Evolutionary conservation across 129 eudicot genomes (phyloP).

Genomic region (Flaveria trinervia): DNA sequence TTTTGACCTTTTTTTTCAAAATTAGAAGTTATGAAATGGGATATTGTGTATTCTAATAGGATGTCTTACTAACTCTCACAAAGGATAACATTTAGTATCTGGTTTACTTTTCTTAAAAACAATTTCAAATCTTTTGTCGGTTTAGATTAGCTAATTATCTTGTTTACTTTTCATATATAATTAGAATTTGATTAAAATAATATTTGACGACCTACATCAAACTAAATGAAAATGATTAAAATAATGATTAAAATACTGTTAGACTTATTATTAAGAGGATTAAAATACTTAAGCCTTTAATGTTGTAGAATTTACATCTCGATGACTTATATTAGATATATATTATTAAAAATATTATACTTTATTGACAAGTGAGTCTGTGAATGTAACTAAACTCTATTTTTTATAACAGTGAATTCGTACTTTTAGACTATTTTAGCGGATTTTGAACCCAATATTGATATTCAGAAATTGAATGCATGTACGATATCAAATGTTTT

Average conservation of each 20-base stretch:
- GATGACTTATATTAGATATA: no score
- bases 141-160: not conserved
- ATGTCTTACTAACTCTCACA: slow-evolving; percentile 23
- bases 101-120: not conserved
- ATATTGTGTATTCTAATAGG: not conserved
- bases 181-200: not conserved
- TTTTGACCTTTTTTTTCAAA: slow-evolving; percentile 3
- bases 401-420: no score
- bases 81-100: slow-evolving; percentile 1
- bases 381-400: no score
- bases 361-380: no score
- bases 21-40: slow-evolving; percentile 11
- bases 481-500: no score
- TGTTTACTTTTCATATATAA: slow-evolving; percentile 1
- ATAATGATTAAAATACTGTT: not conserved
- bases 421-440: no score
- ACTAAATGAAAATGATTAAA: not conserved
- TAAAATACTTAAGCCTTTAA: not conserved
- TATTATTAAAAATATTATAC: no score
- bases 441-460: no score
- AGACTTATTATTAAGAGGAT: not conserved
- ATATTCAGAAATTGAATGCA: no score
- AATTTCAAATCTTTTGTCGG: not conserved
- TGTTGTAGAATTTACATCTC: not conserved
- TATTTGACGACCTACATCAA: not conserved